A percentile compares a stretch with the other conserved stretches of the same genome.
phyloP scores from a whole-genome alignment of 192 early-diverging fungal species.

The Backusella tuberculispora region DNA sequence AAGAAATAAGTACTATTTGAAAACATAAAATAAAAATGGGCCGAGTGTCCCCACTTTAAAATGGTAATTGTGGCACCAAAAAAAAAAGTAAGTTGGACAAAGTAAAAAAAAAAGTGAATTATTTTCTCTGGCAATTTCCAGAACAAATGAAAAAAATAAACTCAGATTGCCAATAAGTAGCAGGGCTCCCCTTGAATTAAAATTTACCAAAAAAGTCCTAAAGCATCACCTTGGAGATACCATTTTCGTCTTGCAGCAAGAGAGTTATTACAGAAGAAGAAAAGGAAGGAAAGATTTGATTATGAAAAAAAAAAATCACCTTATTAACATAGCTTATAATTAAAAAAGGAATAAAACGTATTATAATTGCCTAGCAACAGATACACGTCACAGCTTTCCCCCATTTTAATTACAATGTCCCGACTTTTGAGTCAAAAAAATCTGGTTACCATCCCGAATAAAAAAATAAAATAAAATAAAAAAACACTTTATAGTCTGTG shows the following conservation, averaged over 20 bases:
- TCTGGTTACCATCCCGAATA: background rate
- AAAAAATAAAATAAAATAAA: no score
- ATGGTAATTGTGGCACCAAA: background rate
- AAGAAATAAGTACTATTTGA: background rate
- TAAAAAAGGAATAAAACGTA: background rate
- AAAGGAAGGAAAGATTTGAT: background rate
- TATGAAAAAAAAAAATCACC: background rate
- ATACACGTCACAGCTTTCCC: background rate
- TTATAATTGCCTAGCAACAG: background rate
- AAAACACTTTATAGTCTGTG: no score
- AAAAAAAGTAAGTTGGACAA: background rate
- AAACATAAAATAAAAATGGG: background rate
- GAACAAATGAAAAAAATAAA: conserved; percentile 1
- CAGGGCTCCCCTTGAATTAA: conserved; percentile 17
- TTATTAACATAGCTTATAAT: background rate
- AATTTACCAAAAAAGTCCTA: conserved; percentile 11
- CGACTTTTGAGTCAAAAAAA: conserved; percentile 16
- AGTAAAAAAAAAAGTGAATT: background rate
- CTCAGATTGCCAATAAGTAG: background rate
- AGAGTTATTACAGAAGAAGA: background rate
- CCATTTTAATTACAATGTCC: background rate
- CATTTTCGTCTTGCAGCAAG: background rate
- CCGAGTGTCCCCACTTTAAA: background rate
- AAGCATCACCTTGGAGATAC: background rate
- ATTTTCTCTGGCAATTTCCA: background rate